Evolutionary conservation across 208 protist genomes (phyloP).

Genomic region (Acanthamoeba sp.): DNA sequence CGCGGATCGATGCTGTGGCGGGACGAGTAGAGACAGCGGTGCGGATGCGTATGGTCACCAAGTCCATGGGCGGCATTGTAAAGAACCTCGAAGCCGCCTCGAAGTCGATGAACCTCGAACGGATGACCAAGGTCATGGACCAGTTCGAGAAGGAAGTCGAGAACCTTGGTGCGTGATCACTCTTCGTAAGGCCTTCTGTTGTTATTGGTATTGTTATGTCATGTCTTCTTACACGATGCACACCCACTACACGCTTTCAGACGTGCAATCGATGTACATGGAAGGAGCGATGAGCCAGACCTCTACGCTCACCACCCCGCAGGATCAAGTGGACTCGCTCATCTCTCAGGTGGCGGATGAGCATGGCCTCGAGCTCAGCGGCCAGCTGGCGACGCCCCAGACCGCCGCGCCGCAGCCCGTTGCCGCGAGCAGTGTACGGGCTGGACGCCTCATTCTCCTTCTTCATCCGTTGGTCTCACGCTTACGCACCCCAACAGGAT

Average conservation of each 20-base stretch:
- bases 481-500: neutral
- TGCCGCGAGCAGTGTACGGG: neutral
- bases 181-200: conserved; percentile 74
- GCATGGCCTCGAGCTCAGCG: conserved; percentile 57
- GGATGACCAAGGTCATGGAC: conserved; percentile 95
- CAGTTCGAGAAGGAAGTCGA: conserved; percentile 98
- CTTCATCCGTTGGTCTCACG: neutral
- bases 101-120: conserved; percentile 94
- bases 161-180: conserved; percentile 95
- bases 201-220: neutral
- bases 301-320: conserved; percentile 51
- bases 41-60: conserved; percentile 93
- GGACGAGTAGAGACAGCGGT: conserved; percentile 96
- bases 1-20: conserved; percentile 97
- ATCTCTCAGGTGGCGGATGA: conserved; percentile 67
- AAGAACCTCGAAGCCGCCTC: conserved; percentile 96
- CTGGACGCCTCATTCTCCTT: neutral
- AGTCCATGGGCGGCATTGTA: conserved; percentile 96
- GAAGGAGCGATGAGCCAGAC: conserved; percentile 62
- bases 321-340: conserved; percentile 71
- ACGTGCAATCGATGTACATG: conserved; percentile 67
- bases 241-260: neutral
- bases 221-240: conserved; percentile 17
- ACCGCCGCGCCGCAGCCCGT: neutral
- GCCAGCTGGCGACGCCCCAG: conserved; percentile 31